Evolutionary conservation across 2,329 filamentous ascomycete species (phyloP), one percentile per base, ranked within the genome.

Genomic region (Ilyonectria sp.): DNA sequence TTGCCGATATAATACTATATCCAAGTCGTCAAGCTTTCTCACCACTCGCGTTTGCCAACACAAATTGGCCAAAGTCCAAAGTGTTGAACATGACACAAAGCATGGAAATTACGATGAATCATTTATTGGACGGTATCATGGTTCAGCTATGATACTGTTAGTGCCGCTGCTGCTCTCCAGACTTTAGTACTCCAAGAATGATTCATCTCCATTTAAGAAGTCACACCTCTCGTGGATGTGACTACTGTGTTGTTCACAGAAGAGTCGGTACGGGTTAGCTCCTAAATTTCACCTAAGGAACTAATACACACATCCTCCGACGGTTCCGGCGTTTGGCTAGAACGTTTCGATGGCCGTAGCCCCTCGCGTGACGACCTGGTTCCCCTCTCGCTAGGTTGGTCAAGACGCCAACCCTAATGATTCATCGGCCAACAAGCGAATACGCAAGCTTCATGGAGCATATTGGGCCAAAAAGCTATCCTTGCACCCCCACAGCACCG

Each of bases 401-500:
- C n/a, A 35, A 17, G 29, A 40, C 40, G 33, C 19, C 37, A 10
- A 21, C 47, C 37, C 60, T 67, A 67, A 64, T 67, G 60, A 67
- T 60, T 67, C 65, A 68, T 68, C 56, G 50, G 9, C 33, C 37
- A 43, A 31, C 29, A 19, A 50, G 26, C 21, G 58, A 52, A 53
- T 21, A 23, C 49, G 33, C 35, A 37, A 33, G 43, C 63, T 31
- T 53, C 21, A n/a, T 19, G 35, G 21, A n/a, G 35, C 55, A 44
- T 49, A 31, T 58, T 54, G 21, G 13, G 19, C 33, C 49, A 43
- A 29, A 21, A 21, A 31, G 37, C 19, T 4, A n/a, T 21, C 29
- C 52, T 19, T 31, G 17, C 17, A 26, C 31, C 60, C 56, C 43
- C 43, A 55, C 17, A 8, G 13, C 58, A 44, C 49, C 21, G n/a